These are phyloP conservation scores for Plasmodium reichenowi DNA, from an alignment of 169 alveolate genomes.

Conservation along the genomic window DNA sequence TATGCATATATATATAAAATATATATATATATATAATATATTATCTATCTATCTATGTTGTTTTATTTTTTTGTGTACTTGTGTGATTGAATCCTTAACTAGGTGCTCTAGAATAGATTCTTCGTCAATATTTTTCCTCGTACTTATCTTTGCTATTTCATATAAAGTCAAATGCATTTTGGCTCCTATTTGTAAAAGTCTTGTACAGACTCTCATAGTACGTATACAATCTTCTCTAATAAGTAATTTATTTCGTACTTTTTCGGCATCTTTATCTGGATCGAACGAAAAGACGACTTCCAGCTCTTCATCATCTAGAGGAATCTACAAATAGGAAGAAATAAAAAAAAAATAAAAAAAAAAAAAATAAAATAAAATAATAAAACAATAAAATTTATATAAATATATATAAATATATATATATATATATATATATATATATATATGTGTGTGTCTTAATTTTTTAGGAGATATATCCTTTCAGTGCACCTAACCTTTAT, in stretches of 20 bases:
- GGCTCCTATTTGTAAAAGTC: conserved; percentile 90
- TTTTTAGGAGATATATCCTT: no score
- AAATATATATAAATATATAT: neutral
- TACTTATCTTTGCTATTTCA: conserved; percentile 90
- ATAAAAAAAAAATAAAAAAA: no score
- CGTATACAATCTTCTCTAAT: conserved; percentile 92
- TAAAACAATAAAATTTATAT: no score
- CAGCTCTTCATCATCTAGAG: conserved; percentile 89
- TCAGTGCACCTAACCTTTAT: conserved; percentile 80
- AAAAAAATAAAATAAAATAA: neutral
- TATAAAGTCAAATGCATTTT: conserved; percentile 88
- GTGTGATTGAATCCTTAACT: conserved; percentile 82
- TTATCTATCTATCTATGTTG: neutral
- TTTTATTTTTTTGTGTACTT: conserved; percentile 17
- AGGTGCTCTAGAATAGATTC: conserved; percentile 91
- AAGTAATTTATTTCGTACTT: conserved; percentile 87
- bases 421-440: neutral
- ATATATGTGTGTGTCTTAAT: neutral
- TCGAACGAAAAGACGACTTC: conserved; percentile 87
- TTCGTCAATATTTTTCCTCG: conserved; percentile 88
- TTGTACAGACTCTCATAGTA: conserved; percentile 91
- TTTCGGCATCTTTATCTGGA: conserved; percentile 93
- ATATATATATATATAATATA: neutral
- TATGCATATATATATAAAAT: no score
- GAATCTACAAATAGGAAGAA: conserved; percentile 77